Evolutionary conservation across 129 eudicot species (phyloP).

Genomic region (Ambrosia trifida): DNA sequence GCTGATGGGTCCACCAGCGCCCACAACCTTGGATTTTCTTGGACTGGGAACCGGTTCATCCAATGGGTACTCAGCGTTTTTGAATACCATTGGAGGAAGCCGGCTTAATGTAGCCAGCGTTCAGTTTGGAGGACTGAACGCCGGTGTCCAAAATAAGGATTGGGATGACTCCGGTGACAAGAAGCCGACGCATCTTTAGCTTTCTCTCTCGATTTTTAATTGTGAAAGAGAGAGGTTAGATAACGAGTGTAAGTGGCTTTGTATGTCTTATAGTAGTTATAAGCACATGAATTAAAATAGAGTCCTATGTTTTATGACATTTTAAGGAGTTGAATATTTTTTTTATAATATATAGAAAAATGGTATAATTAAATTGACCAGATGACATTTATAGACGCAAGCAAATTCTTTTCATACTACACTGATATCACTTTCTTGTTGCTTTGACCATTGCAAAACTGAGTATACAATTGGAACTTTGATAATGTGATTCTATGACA

Average conservation of each 20-base stretch:
- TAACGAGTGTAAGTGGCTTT: conserved; percentile 25
- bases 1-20: conserved; percentile 53
- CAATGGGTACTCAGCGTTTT: conserved; percentile 51
- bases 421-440: too few species aligned
- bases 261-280: conserved; percentile 25
- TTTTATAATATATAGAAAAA: neutral
- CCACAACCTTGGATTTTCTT: conserved; percentile 79
- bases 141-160: conserved; percentile 24
- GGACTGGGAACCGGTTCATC: conserved; percentile 63
- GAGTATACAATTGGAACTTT: too few species aligned
- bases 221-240: conserved; percentile 28
- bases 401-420: too few species aligned
- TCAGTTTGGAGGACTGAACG: conserved; percentile 26
- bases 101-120: conserved; percentile 37
- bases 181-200: conserved; percentile 58
- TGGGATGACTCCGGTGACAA: conserved; percentile 67
- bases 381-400: neutral
- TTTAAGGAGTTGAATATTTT: neutral
- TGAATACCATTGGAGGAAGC: conserved; percentile 49
- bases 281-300: conserved; percentile 36
- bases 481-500: too few species aligned
- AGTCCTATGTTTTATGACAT: conserved; percentile 26
- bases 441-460: too few species aligned
- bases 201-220: conserved; percentile 26
- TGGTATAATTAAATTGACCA: neutral